Evolutionary conservation across 2,329 filamentous ascomycete genomes (phyloP), one percentile per base, ranked within the genome.

Genomic region (Didymella sp.): DNA sequence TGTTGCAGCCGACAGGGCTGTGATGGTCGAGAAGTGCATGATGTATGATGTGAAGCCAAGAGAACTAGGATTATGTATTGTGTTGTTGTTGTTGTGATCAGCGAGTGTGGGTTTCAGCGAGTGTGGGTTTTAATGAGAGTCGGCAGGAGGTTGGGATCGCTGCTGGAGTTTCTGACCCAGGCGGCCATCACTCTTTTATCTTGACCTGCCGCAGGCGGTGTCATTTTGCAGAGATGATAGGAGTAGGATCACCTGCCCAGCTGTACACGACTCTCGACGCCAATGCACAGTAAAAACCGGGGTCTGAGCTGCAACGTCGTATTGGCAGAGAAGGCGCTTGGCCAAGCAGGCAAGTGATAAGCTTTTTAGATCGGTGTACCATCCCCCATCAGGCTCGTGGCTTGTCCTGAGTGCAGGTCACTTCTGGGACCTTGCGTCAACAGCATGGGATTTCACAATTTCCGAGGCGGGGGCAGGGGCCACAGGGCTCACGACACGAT

Each of bases 91-190:
- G 38, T 49, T 33, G 27, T 27, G 48, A 44, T 52, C 44, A 57
- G 48, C 54, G 54, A 57, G 54, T 52, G 54, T 57, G 31, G 31
- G 38, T 51, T 41, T 12, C 30, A 52, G 27, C 42, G 43, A 51
- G 38, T 25, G 49, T 57, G 31, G 31, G 38, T 51, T 41, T 12
- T 30, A 52, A 30, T 37, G 43, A 51, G 38, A 25, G 49, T 31
- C 21, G 48, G 48, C 54, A 57, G 54, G 49, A 57, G 28, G 44
- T 57, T 33, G 43, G 28, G 49, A 52, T 51, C 54, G 54, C 54
- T 57, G 54, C 54, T 57, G 31, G 13, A 48, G 38, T 44, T 48
- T 44, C 44, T 21, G 33, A 48, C 38, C 43, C 35, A 51, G 56
- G 48, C 45, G 42, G 44, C 17, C 44, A 17, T 51, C 33, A 46